Percentiles rank a stretch among this genome's conserved stretches.
Evolutionary conservation across 2,329 filamentous ascomycete species (phyloP).

Genomic region (Claviceps spartinae): DNA sequence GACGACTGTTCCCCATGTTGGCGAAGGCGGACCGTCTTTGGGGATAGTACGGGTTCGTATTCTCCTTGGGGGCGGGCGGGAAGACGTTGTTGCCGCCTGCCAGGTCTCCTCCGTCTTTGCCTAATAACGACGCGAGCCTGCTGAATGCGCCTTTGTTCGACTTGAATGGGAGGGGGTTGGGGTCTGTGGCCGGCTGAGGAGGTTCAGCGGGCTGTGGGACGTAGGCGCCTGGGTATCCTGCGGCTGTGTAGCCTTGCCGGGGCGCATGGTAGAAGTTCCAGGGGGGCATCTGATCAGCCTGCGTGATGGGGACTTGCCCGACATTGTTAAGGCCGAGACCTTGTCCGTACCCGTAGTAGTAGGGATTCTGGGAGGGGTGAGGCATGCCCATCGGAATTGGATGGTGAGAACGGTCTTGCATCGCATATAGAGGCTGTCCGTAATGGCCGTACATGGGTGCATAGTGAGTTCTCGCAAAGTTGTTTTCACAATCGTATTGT

Average conservation of each 20-base stretch:
- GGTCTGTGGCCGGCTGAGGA: neutral
- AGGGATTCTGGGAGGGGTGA: conserved; percentile 30
- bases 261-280: conserved; percentile 13
- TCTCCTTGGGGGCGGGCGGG: conserved; percentile 8
- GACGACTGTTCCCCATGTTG: conserved; percentile 7
- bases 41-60: conserved; percentile 17
- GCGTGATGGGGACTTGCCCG: conserved; percentile 18
- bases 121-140: conserved; percentile 6
- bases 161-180: neutral
- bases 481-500: conserved; percentile 39
- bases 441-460: conserved; percentile 41
- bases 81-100: conserved; percentile 18
- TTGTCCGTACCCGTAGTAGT: conserved; percentile 25
- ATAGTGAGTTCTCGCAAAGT: conserved; percentile 43
- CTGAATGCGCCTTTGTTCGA: conserved; percentile 8
- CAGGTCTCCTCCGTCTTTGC: conserved; percentile 13
- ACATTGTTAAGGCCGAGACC: conserved; percentile 6
- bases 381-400: conserved; percentile 28
- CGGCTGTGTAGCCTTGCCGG: conserved; percentile 6
- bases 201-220: neutral
- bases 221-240: conserved; percentile 6
- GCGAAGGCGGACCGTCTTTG: conserved; percentile 11
- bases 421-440: conserved; percentile 31
- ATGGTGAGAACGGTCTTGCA: conserved; percentile 15
- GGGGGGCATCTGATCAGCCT: conserved; percentile 13